A percentile compares a stretch with the other conserved stretches of the same genome.
Conservation (phyloP, 495 filamentous ascomycete species). For the Xylaria acuta region DNA sequence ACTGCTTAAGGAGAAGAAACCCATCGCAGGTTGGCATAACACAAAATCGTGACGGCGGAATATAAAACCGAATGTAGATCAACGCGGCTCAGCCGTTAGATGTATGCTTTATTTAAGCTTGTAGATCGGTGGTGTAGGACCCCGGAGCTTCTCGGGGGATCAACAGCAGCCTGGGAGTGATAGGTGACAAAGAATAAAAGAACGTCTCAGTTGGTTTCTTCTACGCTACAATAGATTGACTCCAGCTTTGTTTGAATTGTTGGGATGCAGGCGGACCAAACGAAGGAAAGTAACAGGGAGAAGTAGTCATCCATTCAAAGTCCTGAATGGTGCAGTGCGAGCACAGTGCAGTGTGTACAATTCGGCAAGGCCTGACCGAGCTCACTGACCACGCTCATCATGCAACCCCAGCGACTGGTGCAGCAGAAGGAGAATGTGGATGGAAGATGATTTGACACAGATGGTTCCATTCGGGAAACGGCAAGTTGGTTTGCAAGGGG, state of each 20-base stretch:
- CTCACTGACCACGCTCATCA: neutral
- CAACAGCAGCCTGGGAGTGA: neutral
- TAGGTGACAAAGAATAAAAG: neutral
- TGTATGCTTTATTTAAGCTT: neutral
- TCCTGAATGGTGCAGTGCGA: neutral
- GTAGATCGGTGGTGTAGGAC: neutral
- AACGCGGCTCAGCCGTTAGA: slow-evolving; percentile 1
- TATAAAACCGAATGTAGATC: neutral
- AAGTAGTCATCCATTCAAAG: neutral
- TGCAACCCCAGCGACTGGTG: neutral
- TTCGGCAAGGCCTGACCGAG: slow-evolving; percentile 20
- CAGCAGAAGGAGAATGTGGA: slow-evolving; percentile 13
- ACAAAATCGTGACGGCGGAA: neutral
- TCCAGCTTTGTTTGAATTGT: neutral
- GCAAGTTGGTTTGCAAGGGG: slow-evolving; percentile 18
- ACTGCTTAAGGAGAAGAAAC: slow-evolving; percentile 15
- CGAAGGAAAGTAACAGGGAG: neutral
- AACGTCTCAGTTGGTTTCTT: neutral
- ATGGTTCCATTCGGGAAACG: slow-evolving; percentile 15
- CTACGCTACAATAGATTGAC: neutral
- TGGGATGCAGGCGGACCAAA: neutral
- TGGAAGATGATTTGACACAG: slow-evolving; percentile 14
- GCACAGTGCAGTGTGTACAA: neutral
- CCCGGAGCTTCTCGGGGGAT: neutral
- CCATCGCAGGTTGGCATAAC: neutral